phyloP scores from a whole-genome alignment of 495 filamentous ascomycete species.

The Xylaria venustula region DNA sequence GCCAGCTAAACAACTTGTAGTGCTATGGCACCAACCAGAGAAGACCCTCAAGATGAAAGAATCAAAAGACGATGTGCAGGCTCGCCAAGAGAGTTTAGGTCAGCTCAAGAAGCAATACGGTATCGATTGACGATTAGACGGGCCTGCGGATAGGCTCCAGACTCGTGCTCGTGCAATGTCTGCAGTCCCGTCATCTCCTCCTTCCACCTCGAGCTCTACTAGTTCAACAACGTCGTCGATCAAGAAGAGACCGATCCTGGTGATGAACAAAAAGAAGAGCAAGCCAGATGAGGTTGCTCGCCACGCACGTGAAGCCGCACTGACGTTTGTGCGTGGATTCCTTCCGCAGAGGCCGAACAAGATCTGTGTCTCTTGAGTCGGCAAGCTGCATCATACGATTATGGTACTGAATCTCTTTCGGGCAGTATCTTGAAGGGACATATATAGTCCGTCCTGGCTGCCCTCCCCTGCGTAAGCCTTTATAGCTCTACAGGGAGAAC shows the following conservation, averaged over 20 bases:
- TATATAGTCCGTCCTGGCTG: slow-evolving; percentile 1
- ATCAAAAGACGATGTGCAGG: slow-evolving; percentile 90
- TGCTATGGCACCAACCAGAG: slow-evolving; percentile 97
- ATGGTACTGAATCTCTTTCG: slow-evolving; percentile 17
- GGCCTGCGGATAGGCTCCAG: slow-evolving; percentile 54
- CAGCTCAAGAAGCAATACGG: slow-evolving; percentile 95
- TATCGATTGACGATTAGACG: slow-evolving; percentile 87
- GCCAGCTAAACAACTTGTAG: slow-evolving; percentile 48
- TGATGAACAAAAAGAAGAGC: slow-evolving; percentile 26
- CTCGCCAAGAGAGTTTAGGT: slow-evolving; percentile 95
- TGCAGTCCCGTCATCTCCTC: slow-evolving; percentile 53
- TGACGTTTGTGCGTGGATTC: slow-evolving; percentile 44
- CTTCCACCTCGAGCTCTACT: slow-evolving; percentile 35
- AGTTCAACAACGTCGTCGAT: slow-evolving; percentile 25
- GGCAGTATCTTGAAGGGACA: slow-evolving; percentile 6
- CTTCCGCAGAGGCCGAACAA: slow-evolving; percentile 32
- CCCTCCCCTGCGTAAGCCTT: slow-evolving; percentile 13
- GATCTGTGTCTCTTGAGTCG: slow-evolving; percentile 28
- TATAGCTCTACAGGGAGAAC: slow-evolving; percentile 20
- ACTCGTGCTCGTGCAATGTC: slow-evolving; percentile 38
- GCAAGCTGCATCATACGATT: slow-evolving; percentile 13
- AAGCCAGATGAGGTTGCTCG: slow-evolving; percentile 32
- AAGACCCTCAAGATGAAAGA: slow-evolving; percentile 94
- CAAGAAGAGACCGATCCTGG: slow-evolving; percentile 29
- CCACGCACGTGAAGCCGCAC: slow-evolving; percentile 38